phyloP scores from a whole-genome alignment of 139 green algal genomes.

The Eudorina sp. region DNA sequence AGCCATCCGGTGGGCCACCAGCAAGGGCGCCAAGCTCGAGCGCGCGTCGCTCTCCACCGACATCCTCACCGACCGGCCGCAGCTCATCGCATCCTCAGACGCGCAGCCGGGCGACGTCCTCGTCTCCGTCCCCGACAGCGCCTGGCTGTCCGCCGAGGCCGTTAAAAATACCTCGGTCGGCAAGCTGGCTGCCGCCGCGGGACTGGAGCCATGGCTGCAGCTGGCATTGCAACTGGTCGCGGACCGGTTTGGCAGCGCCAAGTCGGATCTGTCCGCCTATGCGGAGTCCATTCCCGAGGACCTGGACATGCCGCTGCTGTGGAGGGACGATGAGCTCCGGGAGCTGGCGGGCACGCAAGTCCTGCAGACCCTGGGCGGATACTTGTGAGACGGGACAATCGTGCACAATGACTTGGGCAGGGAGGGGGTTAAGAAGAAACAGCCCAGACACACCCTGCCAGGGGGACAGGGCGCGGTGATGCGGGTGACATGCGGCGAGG shows the following conservation, averaged over 20 bases:
- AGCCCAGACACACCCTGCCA: too few relatives aligned
- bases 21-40: conserved; percentile 45
- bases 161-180: conserved; percentile 51
- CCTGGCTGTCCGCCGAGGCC: conserved; percentile 48
- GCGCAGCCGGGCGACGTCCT: conserved; percentile 54
- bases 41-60: conserved; percentile 32
- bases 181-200: conserved; percentile 30
- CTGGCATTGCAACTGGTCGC: conserved; percentile 82
- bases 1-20: conserved; percentile 30
- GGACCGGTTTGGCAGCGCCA: conserved; percentile 54
- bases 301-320: conserved; percentile 74
- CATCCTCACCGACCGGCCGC: conserved; percentile 44
- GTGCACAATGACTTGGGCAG: too few relatives aligned
- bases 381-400: conserved; percentile 65
- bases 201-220: conserved; percentile 82
- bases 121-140: conserved; percentile 44
- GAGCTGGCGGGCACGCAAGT: conserved; percentile 82
- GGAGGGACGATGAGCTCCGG: conserved; percentile 72
- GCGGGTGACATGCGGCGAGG: too few relatives aligned
- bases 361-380: conserved; percentile 65
- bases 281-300: conserved; percentile 64
- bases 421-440: too few relatives aligned
- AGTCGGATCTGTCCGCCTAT: conserved; percentile 64
- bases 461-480: too few relatives aligned
- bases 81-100: conserved; percentile 59